Evolutionary conservation across 257 asterid species (phyloP), one percentile per base, ranked within the genome.

Genomic region (Nicotiana benthamiana): DNA sequence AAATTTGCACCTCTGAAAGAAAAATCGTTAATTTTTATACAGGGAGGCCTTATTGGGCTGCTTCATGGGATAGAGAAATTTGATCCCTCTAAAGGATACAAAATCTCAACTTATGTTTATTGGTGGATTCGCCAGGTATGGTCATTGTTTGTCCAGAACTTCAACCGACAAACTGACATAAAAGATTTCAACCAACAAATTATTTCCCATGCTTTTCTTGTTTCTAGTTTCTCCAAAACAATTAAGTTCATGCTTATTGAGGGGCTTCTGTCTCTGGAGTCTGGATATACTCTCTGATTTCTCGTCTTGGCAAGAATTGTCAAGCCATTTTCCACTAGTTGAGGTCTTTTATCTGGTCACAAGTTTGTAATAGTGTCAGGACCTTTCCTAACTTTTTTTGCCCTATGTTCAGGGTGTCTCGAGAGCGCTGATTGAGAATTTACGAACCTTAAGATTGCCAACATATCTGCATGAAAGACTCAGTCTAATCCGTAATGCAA

Each of bases 121-220:
- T 95, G 99, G 99, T 95, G 98, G 98, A 95, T 95, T 80, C 93
- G 98, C 53, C 98, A 92, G 98, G 98, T 95, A 81, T 28, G 83
- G 24, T 79, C 63, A 24, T 15, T 48, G 9, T 74, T 74, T 26
- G 10, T 24, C 43, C 0, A 74, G 43, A 46, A 24, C 16, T 61
- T 74, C 17, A 74, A 15, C 61, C 61, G 9, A 48, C 77, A 43
- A 72, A 24, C 16, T 48, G 60, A 74, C 40, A 3, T 9, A 15
- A 72, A 1, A 1, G 6, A 72, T 48, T 51, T 74, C 43, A 15
- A 74, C 24, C 26, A 48, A 48, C 24, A 7, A 48, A 74, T 74
- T 6, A 16, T 26, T 48, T 74, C 40, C 26, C 79, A 6, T 74
- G 43, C 24, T 48, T 8, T 26, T 57, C 78, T 46, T 46, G 5